Percentiles rank a stretch among this genome's conserved stretches.
Evolutionary conservation across 306 rosid genomes (phyloP).

Genomic region (Crataegus laevigata): DNA sequence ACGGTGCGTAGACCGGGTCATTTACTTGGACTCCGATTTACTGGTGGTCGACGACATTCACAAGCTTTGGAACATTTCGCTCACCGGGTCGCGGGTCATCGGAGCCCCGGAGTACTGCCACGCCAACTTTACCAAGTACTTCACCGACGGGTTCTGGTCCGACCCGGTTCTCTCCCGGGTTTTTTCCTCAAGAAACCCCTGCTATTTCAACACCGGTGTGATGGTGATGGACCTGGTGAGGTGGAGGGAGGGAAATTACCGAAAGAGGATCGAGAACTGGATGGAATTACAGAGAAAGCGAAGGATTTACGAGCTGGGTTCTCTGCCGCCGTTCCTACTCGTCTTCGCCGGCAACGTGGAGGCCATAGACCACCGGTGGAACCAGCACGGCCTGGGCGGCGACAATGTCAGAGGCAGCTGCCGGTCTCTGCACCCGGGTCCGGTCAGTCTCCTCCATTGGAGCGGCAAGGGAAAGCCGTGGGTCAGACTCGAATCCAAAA

Average conservation of each 20-base stretch:
- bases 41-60: slow-evolving; percentile 72
- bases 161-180: slow-evolving; percentile 71
- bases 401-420: slow-evolving; percentile 82
- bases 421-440: slow-evolving; percentile 83
- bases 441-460: slow-evolving; percentile 88
- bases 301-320: slow-evolving; percentile 83
- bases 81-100: slow-evolving; percentile 45
- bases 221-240: slow-evolving; percentile 76
- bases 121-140: slow-evolving; percentile 90
- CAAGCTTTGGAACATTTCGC: slow-evolving; percentile 64
- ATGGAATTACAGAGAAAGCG: slow-evolving; percentile 71
- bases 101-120: slow-evolving; percentile 97
- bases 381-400: slow-evolving; percentile 92
- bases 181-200: slow-evolving; percentile 43
- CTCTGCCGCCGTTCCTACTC: slow-evolving; percentile 72
- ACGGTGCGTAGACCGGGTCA: slow-evolving; percentile 62
- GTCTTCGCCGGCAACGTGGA: slow-evolving; percentile 78
- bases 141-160: slow-evolving; percentile 75
- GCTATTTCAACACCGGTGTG: slow-evolving; percentile 93
- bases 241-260: slow-evolving; percentile 68
- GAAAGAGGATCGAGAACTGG: slow-evolving; percentile 76
- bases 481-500: slow-evolving; percentile 69
- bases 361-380: slow-evolving; percentile 86
- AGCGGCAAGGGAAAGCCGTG: slow-evolving; percentile 98
- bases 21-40: slow-evolving; percentile 81